Evolutionary conservation across 768 basidiomycete genomes (phyloP), one percentile per base, ranked within the genome.

Genomic region (Suillus luteus): DNA sequence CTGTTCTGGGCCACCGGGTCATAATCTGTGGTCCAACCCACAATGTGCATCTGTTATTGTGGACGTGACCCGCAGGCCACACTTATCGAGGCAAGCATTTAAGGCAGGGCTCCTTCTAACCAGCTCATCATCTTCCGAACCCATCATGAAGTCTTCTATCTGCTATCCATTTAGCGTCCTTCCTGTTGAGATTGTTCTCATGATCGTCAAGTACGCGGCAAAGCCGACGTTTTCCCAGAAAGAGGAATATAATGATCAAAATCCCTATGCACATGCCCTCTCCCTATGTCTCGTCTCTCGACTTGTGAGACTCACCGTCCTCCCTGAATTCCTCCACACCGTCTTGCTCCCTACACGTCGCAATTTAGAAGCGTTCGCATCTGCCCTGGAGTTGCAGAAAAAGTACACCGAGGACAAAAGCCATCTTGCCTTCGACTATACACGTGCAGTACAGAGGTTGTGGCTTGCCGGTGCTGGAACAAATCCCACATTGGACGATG

Each of bases 221-320:
- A 54, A 66, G 6, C 76, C 76, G 22, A 58, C 60, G 54, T 65
- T 65, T 46, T 55, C 11, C 14, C 48, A 24, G 15, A 8, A 6
- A 11, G 48, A 49, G 14, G 24, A 24, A 14, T 49, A 14, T 49
- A 49, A 14, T 7, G 14, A 14, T 3, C 2, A 24, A n/a, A 61
- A 65, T 51, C 37, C 59, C 10, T 72, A 71, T 55, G 61, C 67
- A 27, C 74, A 71, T 17, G 76, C 76, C 5, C 52, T 71, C 31
- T 62, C 75, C 8, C 71, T 82, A 14, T 72, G 76, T 37, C 67
- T 64, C 19, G 79, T 80, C 19, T 81, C 78, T 9, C 69, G 68
- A 46, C 59, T 60, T 27, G 54, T 80, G 31, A 75, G 79, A 15
- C 71, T 66, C 22, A 68, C 67, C 27, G 68, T 73, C 33, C 73